phyloP scores from a whole-genome alignment of 495 filamentous ascomycete genomes.

The Annulohypoxylon maeteangense region DNA sequence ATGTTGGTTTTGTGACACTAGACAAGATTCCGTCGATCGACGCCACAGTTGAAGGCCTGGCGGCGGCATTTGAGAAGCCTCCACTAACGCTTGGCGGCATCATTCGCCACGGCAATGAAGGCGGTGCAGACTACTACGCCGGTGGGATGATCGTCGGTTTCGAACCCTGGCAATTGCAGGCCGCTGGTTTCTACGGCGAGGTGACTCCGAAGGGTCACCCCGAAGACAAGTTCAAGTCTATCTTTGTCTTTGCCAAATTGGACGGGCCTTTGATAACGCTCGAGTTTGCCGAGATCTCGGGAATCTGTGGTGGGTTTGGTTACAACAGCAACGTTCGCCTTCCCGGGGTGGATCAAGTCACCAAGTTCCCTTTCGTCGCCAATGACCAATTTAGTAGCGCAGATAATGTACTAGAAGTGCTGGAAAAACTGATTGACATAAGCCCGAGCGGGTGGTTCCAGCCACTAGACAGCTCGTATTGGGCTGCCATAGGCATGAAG shows the following conservation, averaged over 20 bases:
- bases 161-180: constrained; percentile 51
- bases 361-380: constrained; percentile 55
- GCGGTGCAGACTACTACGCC: constrained; percentile 42
- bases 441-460: constrained; percentile 12
- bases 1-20: constrained; percentile 24
- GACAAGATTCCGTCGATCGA: neutral
- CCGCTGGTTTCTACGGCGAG: constrained; percentile 51
- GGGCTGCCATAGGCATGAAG: constrained; percentile 56
- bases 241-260: constrained; percentile 55
- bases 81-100: constrained; percentile 56
- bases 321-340: constrained; percentile 53
- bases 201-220: neutral
- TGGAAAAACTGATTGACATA: constrained; percentile 11
- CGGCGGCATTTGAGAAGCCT: constrained; percentile 48
- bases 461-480: constrained; percentile 43
- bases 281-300: constrained; percentile 54
- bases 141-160: constrained; percentile 56
- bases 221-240: constrained; percentile 40
- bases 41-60: constrained; percentile 53
- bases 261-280: constrained; percentile 58
- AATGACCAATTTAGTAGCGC: neutral
- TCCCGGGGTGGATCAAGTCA: constrained; percentile 49
- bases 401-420: constrained; percentile 11
- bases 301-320: constrained; percentile 57
- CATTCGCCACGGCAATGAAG: constrained; percentile 45